A percentile compares a stretch with the other conserved stretches of the same genome.
Evolutionary conservation across 495 filamentous ascomycete species (phyloP).

Genomic region (Barbatosphaeria neglecta): DNA sequence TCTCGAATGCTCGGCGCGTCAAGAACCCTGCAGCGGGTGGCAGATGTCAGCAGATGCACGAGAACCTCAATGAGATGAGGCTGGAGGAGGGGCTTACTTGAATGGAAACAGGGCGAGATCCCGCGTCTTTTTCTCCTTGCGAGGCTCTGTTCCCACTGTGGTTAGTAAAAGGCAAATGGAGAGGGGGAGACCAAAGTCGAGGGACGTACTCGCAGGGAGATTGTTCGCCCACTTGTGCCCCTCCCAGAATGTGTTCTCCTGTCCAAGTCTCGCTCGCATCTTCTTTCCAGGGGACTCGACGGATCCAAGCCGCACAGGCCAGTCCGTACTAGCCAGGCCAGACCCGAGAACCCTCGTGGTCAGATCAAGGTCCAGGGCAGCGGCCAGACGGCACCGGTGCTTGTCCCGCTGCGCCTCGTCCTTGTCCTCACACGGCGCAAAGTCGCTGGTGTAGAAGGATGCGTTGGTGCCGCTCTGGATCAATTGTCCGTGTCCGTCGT

Average conservation of each 20-base stretch:
- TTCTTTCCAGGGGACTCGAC: neutral
- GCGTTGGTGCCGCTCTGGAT: conserved; percentile 63
- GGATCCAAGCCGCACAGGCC: no score
- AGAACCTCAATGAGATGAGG: neutral
- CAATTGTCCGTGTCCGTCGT: conserved; percentile 51
- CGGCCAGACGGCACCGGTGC: conserved; percentile 66
- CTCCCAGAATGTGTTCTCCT: conserved; percentile 38
- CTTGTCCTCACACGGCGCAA: conserved; percentile 33
- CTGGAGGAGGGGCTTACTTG: conserved; percentile 44
- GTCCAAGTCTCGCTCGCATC: conserved; percentile 1
- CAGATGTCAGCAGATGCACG: conserved; percentile 4
- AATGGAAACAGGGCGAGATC: conserved; percentile 61
- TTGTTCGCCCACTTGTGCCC: conserved; percentile 48
- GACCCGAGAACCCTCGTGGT: conserved; percentile 45
- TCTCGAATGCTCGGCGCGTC: conserved; percentile 82
- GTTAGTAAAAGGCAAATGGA: no score
- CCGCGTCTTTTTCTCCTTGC: conserved; percentile 10
- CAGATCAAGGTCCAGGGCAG: conserved; percentile 74
- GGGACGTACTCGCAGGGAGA: no score
- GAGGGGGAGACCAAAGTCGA: no score
- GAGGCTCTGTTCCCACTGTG: neutral
- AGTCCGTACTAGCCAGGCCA: no score
- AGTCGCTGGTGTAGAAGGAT: conserved; percentile 59
- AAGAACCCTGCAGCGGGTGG: conserved; percentile 49
- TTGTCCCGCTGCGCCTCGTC: conserved; percentile 53